Evolutionary conservation across 345 rosid species (phyloP), one percentile per base, ranked within the genome.

Genomic region (Arabis alpina): DNA sequence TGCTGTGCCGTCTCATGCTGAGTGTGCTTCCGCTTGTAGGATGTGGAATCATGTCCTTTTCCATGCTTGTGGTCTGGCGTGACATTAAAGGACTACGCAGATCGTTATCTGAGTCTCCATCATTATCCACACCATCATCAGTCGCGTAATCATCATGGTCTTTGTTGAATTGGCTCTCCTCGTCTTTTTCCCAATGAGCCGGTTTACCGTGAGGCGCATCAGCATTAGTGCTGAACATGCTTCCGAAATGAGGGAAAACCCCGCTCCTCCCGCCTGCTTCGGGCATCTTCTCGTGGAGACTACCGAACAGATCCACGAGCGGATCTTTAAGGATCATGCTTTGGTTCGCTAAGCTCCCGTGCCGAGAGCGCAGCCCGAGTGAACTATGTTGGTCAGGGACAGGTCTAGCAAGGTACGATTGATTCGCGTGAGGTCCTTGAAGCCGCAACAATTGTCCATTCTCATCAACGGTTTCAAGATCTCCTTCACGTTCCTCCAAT

Each of bases 271-370:
- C 98, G 11, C 95, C 95, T 12, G 85, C 80, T 59, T 89, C 95
- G 1, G 96, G 92, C 43, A 88, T 72, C 83, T 83, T 89, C 75
- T 91, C 99, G n/a, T 94, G 99, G 59, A 91, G 84, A 61, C 97
- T 91, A 3, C 87, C 96, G 47, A 94, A 94, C 43, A 94, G 76
- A 57, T 89, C 87, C 64, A 94, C 99, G 10, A 94, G 87, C 10
- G 96, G 99, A 77, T 94, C 99, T 88, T 89, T 88, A 8, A 88
- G 87, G 64, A 85, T 76, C 79, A 84, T 36, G 54, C 80, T 87
- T 75, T 85, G 86, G 70, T 76, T 88, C 30, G 80, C 92, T 77
- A 87, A 69, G 84, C 88, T 94, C 76, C 98, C 99, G 6, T 89
- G 95, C 24, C 92, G 93, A 50, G 99, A 91, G 24, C 77, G 85